Evolutionary conservation across 2,329 filamentous ascomycete genomes (phyloP), one percentile per base, ranked within the genome.

Genomic region (Phoma sp.): DNA sequence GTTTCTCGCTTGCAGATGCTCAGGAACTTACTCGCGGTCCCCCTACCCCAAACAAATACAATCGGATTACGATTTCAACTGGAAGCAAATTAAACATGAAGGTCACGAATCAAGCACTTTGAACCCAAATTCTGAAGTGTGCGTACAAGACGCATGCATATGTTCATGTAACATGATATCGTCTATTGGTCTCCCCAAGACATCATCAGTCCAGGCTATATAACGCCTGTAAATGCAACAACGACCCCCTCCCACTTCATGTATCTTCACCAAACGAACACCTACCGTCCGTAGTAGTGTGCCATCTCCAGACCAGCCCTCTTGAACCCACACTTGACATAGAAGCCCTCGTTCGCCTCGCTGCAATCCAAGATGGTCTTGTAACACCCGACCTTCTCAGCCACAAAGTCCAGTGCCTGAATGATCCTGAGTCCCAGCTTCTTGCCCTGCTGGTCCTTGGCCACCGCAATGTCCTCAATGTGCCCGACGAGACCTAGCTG

Each of bases 291-390:
- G 62, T 96, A 95, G 78, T 96, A 96, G 80, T 96, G 91, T 38
- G 93, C 92, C 95, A 99, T 98, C 78, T 99, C 91, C 52, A 97
- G 79, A 13, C 95, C 95, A 25, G 92, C 93, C 58, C 91, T 83
- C 78, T 91, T 89, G 77, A 96, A 98, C 54, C 93, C 93, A 77
- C 95, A 98, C 83, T 98, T 98, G 76, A 96, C 83, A 76, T 99
- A 99, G 81, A 99, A 98, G 22, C 93, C 93, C 77, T 96, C 92
- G 75, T 98, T 99, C 66, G 89, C 86, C 77, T 97, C 93, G 63
- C 90, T 96, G 81, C 95, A 99, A 77, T 98, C 93, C 61, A 98
- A 84, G 65, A 99, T 98, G 62, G 87, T 92, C 88, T 91, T 98
- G 79, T 98, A 98, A 78, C 93, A 98, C 50, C 93, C 95, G 53